phyloP scores from a whole-genome alignment of 208 protist species.

The Crithidia bombi region DNA sequence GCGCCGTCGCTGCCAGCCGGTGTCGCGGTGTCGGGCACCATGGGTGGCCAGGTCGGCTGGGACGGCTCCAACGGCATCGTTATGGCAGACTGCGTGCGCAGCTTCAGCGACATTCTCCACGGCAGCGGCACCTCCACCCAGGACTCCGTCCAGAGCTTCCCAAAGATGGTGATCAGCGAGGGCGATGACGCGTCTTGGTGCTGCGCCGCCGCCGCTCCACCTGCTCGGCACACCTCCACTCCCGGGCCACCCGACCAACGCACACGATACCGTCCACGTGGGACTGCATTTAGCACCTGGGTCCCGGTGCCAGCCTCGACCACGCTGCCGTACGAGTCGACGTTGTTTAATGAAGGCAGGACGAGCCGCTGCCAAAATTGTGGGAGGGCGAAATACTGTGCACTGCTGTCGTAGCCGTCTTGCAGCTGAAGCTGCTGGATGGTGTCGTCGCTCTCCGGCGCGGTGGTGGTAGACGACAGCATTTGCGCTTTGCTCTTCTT shows the following conservation, averaged over 20 bases:
- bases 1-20: neutral
- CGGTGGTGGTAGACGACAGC: neutral
- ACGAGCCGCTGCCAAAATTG: slow-evolving; percentile 24
- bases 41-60: neutral
- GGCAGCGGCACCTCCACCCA: slow-evolving; percentile 49
- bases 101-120: slow-evolving; percentile 32
- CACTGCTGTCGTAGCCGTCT: slow-evolving; percentile 47
- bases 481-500: neutral
- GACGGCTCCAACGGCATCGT: slow-evolving; percentile 34
- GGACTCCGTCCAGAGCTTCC: slow-evolving; percentile 38
- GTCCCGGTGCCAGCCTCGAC: slow-evolving; percentile 5
- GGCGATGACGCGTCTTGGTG: neutral
- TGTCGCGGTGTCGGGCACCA: neutral
- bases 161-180: slow-evolving; percentile 41
- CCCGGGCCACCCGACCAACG: slow-evolving; percentile 41
- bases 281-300: neutral
- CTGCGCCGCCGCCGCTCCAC: neutral
- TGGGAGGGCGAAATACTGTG: slow-evolving; percentile 35
- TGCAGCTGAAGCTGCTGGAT: slow-evolving; percentile 29
- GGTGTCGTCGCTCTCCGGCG: slow-evolving; percentile 18
- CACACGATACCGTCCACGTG: slow-evolving; percentile 36
- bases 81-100: slow-evolving; percentile 51
- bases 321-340: neutral
- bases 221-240: slow-evolving; percentile 32
- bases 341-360: slow-evolving; percentile 1